Base-by-base conservation (phyloP, 2,329 filamentous ascomycete species). In the Aspergillus uvarum region DNA sequence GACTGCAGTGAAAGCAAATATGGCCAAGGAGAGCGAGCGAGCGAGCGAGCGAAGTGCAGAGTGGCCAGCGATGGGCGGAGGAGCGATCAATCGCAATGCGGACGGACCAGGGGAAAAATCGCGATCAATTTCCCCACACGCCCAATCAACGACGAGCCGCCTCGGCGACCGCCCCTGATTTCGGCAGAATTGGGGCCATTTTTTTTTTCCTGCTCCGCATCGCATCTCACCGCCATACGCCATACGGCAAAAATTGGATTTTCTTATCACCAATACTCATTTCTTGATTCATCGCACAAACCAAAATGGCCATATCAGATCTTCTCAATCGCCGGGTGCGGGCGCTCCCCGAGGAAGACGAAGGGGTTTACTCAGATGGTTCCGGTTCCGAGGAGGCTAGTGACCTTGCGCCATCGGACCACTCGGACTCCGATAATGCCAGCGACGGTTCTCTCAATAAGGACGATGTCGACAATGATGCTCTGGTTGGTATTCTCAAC, bases 291-390 rank as follows among this genome's bases (percentile, higher is more conserved):
- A 12, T 42, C 6, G 44, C 10, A 53, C 10, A 32, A 4, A 19
- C n/a, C 22, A 21, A 47, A 26, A 78, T 79, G 76, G 68, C 71
- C 6, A 73, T 78, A 54, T 69, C 72, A 16, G 72, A 74, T 55
- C 67, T 70, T 11, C 68, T 80, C 22, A 77, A 78, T 63, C 74
- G 75, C 62, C 76, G 78, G n/a, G 72, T 81, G 59, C 74, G 74
- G 56, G 75, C 76, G 19, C 68, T 70, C 8, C 72, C 70, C 38
- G 76, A 75, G 14, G 75, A 78, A 19, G 73, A 82, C 58, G 81
- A 83, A 60, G 75, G 75, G 7, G 65, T 65, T 1, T 71, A 72
- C 49, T 74, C 70, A 1, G 69, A 72, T 21, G 66, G 59, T 24
- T 71, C 72, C 22, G 64, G 60, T 8, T 69, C 68, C 7, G 67